Conservation (phyloP, 495 filamentous ascomycete genomes). For the Trichocladium uniseriatum region DNA sequence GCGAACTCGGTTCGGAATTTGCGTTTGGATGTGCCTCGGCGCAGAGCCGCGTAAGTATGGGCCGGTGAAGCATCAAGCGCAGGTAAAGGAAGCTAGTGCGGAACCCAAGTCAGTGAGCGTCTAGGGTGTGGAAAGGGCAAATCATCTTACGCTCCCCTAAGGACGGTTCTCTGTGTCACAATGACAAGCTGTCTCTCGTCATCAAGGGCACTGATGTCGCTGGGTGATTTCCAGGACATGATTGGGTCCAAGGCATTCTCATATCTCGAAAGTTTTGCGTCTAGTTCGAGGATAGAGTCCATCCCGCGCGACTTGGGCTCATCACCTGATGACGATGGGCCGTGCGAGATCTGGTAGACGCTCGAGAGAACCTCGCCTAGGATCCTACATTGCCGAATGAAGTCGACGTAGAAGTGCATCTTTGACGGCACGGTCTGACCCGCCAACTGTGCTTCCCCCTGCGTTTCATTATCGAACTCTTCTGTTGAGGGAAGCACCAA, state of each 20-base stretch:
- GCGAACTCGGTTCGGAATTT: conserved; percentile 1
- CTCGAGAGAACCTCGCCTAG: conserved; percentile 36
- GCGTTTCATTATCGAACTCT: conserved; percentile 10
- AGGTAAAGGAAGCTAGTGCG: conserved; percentile 35
- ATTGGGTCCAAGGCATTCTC: conserved; percentile 28
- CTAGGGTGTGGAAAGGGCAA: too few species aligned
- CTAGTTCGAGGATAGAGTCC: conserved; percentile 34
- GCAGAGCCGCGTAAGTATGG: conserved; percentile 39
- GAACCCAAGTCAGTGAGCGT: neutral
- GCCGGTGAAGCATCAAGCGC: conserved; percentile 38
- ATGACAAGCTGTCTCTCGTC: conserved; percentile 16
- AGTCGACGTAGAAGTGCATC: conserved; percentile 34
- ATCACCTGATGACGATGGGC: conserved; percentile 8
- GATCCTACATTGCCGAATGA: conserved; percentile 35
- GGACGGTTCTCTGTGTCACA: conserved; percentile 33
- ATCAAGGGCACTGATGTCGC: conserved; percentile 9
- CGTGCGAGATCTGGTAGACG: conserved; percentile 35
- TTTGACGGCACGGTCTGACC: conserved; percentile 1
- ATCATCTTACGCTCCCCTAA: conserved; percentile 32
- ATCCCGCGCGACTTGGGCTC: conserved; percentile 21
- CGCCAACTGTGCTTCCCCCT: neutral
- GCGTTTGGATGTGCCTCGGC: conserved; percentile 20
- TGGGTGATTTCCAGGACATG: conserved; percentile 30
- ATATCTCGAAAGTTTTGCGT: conserved; percentile 31
- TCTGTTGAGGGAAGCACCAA: conserved; percentile 24